Evolutionary conservation across 331 rosid genomes (phyloP).

Genomic region (Malus hybrid): DNA sequence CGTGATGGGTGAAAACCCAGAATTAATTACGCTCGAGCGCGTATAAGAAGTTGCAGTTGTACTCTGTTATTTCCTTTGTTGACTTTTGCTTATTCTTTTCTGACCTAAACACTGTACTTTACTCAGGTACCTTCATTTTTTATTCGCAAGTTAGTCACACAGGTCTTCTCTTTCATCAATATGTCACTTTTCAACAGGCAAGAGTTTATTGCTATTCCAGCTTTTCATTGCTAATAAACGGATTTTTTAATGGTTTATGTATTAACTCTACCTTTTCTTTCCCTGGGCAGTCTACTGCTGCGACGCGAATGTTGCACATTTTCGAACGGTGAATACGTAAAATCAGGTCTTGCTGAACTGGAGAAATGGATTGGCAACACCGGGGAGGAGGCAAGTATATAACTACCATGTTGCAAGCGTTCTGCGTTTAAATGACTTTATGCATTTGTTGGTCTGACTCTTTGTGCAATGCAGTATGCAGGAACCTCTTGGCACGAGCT

Average conservation of each 20-base stretch:
- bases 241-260: background rate
- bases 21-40: background rate
- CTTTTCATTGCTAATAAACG: background rate
- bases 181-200: slow-evolving; percentile 96
- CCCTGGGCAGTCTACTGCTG: slow-evolving; percentile 60
- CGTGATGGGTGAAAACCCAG: background rate
- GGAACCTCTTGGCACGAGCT: slow-evolving; percentile 99
- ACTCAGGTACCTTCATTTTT: slow-evolving; percentile 93
- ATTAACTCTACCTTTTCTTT: slow-evolving; percentile 9
- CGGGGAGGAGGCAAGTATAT: slow-evolving; percentile 55
- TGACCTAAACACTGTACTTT: slow-evolving; percentile 17
- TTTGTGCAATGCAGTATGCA: slow-evolving; percentile 61
- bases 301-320: slow-evolving; percentile 97
- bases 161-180: slow-evolving; percentile 91
- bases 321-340: slow-evolving; percentile 95
- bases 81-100: background rate
- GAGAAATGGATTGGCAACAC: slow-evolving; percentile 93
- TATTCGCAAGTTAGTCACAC: slow-evolving; percentile 85
- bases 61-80: background rate
- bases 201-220: slow-evolving; percentile 4
- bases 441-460: slow-evolving; percentile 11
- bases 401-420: background rate
- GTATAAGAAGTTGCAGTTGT: background rate
- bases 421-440: slow-evolving; percentile 1
- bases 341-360: slow-evolving; percentile 90